These are phyloP conservation scores for Vachellia collinsii DNA, from an alignment of 306 rosid species.

Conservation along the genomic window DNA sequence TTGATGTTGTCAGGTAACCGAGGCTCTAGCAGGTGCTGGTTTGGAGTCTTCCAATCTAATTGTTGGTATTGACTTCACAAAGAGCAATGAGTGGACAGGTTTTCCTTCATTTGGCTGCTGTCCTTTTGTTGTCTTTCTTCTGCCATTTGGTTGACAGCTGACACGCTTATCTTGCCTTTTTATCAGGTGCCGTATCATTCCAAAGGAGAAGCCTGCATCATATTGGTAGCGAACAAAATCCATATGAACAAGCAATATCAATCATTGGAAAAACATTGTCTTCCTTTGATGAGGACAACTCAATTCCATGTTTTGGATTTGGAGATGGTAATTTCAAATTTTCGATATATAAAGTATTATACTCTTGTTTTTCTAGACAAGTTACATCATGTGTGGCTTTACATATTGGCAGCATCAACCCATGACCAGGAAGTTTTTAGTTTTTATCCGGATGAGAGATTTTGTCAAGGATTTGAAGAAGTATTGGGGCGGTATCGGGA, in stretches of 20 bases:
- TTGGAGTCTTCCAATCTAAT: conserved; percentile 93
- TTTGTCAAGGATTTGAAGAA: conserved; percentile 96
- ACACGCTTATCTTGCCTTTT: conserved; percentile 36
- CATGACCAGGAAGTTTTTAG: conserved; percentile 96
- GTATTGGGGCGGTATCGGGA: conserved; percentile 77
- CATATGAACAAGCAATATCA: conserved; percentile 92
- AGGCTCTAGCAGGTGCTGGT: conserved; percentile 81
- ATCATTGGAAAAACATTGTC: conserved; percentile 91
- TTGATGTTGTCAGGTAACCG: conserved; percentile 70
- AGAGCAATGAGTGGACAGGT: conserved; percentile 99
- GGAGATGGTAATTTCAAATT: conserved; percentile 72
- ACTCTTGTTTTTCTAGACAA: conserved; percentile 9
- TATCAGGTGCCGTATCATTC: conserved; percentile 77
- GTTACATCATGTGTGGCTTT: conserved; percentile 35
- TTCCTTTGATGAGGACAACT: conserved; percentile 88
- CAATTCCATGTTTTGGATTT: conserved; percentile 93
- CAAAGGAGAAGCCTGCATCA: conserved; percentile 91
- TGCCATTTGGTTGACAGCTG: conserved; percentile 19
- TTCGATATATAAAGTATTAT: conserved; percentile 7
- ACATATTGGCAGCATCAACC: conserved; percentile 75
- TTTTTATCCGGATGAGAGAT: conserved; percentile 75
- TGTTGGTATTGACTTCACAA: conserved; percentile 96
- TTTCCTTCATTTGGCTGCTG: conserved; percentile 37
- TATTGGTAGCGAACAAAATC: conserved; percentile 80
- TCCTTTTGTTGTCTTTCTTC: conserved; percentile 15